These are phyloP conservation scores for Termitomyces sp. DNA, from an alignment of 768 basidiomycete genomes.

Conservation along the genomic window DNA sequence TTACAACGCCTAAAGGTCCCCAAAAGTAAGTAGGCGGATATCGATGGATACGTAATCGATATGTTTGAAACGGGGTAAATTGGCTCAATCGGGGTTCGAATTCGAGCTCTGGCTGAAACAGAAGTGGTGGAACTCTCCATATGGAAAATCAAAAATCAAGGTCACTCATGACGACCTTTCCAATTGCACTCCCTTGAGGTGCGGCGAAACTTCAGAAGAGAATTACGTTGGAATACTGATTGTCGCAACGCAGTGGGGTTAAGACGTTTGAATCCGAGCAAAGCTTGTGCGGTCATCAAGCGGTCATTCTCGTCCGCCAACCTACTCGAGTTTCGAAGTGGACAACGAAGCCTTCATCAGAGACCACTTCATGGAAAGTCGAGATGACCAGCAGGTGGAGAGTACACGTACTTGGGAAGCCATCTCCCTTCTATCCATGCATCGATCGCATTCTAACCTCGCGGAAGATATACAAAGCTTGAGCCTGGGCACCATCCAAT, in stretches of 20 bases:
- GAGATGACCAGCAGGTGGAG: background rate
- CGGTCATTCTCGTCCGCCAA: too few relatives aligned
- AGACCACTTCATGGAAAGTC: background rate
- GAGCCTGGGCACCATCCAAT: background rate
- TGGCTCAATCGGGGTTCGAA: background rate
- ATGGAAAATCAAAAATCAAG: background rate
- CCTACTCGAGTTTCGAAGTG: background rate
- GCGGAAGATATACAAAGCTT: background rate
- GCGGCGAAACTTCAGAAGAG: background rate
- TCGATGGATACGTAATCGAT: constrained; percentile 6
- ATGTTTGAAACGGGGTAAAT: constrained; percentile 10
- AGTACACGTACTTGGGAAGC: background rate
- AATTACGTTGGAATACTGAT: background rate
- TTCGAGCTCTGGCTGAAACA: background rate
- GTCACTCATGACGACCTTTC: background rate
- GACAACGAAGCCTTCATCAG: background rate
- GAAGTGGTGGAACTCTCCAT: background rate
- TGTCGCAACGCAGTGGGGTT: background rate
- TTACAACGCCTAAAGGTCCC: background rate
- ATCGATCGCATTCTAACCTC: background rate
- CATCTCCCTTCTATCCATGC: background rate
- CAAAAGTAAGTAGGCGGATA: background rate
- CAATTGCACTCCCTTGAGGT: background rate
- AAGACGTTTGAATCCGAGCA: background rate
- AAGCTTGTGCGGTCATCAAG: too few relatives aligned